Evolutionary conservation across 2,329 filamentous ascomycete species (phyloP), one percentile per base, ranked within the genome.

Genomic region (Lasiodiplodia sp.): DNA sequence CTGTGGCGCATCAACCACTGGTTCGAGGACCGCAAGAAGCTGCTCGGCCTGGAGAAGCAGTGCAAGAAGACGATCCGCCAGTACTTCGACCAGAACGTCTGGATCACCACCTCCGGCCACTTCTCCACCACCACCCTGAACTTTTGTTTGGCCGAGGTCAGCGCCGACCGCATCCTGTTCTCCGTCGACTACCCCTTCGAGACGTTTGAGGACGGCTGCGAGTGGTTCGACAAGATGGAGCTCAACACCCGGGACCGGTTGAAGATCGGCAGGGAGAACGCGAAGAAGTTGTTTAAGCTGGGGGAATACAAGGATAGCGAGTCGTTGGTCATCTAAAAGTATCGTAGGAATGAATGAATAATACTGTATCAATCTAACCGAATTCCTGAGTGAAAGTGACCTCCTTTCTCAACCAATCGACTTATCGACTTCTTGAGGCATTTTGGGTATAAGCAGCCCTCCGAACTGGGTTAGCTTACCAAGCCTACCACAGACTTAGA

Each of bases 221-320:
- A 68, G 23, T 76, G 75, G 75, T 76, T 74, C 71, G 75, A 76
- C 10, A 49, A 31, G 2, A 44, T 62, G 34, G 66, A 44, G 34
- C 28, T 62, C 5, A 63, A 68, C 18, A 62, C 51, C 8, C 12
- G 51, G 25, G 66, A 68, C 18, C 31, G 51, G 51, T 71, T 75
- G 70, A 82, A 82, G 74, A 83, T 84, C 74, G 82, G 82, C 4
- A 75, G 81, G 69, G 82, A 83, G 67, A 84, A 84, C 74, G 82
- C 82, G 53, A 83, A 82, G 78, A 78, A 71, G 65, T 63, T 84
- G 67, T 82, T 84, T 44, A 75, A 72, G 69, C 69, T 75, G 25
- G 69, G 64, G 0, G 68, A 70, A 18, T 75, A 71, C 66, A 72
- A 74, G 56, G 73, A 75, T 51, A 75, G 70, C 25, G 69, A 70